phyloP scores from a whole-genome alignment of 352 stramenopile genomes.

The Thalassiosira livingstoniorum region DNA sequence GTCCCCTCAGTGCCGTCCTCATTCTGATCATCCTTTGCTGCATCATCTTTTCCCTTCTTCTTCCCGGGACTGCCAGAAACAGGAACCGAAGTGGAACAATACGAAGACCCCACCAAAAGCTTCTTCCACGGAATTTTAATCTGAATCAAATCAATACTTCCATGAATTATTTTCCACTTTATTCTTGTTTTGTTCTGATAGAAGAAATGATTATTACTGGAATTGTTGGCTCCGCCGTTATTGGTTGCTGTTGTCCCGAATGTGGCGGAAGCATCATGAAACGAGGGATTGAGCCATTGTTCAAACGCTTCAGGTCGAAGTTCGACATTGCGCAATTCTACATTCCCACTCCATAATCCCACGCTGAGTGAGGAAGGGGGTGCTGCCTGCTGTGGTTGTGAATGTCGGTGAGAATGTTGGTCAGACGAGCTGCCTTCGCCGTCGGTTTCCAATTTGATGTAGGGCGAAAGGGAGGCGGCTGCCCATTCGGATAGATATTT shows the following conservation, averaged over 20 bases:
- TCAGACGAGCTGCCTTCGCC: not conserved
- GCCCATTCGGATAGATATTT: slow-evolving; percentile 63
- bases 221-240: not conserved
- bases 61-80: no score
- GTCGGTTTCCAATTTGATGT: slow-evolving; percentile 62
- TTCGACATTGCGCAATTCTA: slow-evolving; percentile 67
- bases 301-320: slow-evolving; percentile 63
- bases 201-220: slow-evolving; percentile 6
- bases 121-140: slow-evolving; percentile 65
- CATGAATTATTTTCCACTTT: slow-evolving; percentile 61
- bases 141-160: slow-evolving; percentile 58
- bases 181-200: slow-evolving; percentile 19
- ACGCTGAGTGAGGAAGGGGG: slow-evolving; percentile 19
- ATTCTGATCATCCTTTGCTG: not conserved
- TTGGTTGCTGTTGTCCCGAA: not conserved
- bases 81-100: no score
- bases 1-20: not conserved
- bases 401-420: no score
- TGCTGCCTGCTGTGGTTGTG: slow-evolving; percentile 2
- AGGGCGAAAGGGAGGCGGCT: slow-evolving; percentile 55
- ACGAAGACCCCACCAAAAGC: slow-evolving; percentile 53
- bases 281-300: slow-evolving; percentile 49
- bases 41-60: slow-evolving; percentile 4
- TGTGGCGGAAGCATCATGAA: no score
- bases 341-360: slow-evolving; percentile 62